Evolutionary conservation across 2,329 filamentous ascomycete species (phyloP).

Genomic region (Talaromyces marneffei): DNA sequence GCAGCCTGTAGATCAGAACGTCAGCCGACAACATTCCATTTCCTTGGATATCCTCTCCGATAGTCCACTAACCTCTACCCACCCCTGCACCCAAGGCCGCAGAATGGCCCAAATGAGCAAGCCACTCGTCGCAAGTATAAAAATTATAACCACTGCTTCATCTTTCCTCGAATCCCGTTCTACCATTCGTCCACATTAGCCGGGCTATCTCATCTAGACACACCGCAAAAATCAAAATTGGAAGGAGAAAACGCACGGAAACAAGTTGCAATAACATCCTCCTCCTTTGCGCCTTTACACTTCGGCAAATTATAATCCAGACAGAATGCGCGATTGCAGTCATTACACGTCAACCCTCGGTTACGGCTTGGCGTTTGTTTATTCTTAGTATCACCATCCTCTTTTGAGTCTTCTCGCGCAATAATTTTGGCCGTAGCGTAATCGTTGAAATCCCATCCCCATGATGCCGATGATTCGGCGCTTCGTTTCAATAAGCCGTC

Average conservation of each 20-base stretch:
- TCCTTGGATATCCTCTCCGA: neutral
- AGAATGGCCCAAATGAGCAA: constrained; percentile 56
- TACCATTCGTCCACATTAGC: constrained; percentile 23
- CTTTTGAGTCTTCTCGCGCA: constrained; percentile 20
- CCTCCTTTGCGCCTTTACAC: constrained; percentile 57
- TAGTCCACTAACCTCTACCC: constrained; percentile 44
- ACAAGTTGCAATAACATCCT: constrained; percentile 60
- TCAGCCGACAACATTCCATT: neutral
- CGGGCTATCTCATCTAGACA: neutral
- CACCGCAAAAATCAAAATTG: neutral
- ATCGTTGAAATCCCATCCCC: constrained; percentile 15
- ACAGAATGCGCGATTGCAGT: constrained; percentile 64
- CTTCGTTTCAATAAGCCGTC: neutral
- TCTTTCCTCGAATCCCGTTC: constrained; percentile 64
- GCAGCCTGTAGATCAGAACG: constrained; percentile 32
- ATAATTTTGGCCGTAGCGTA: constrained; percentile 18
- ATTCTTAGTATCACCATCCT: constrained; percentile 17
- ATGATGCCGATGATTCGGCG: constrained; percentile 17
- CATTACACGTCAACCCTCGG: constrained; percentile 51
- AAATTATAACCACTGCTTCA: constrained; percentile 59
- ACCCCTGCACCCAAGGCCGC: constrained; percentile 55
- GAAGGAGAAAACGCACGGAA: constrained; percentile 46
- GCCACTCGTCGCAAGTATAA: constrained; percentile 58
- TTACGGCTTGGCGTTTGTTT: constrained; percentile 30
- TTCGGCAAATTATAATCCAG: constrained; percentile 56